Base-by-base conservation (phyloP, 345 rosid genomes). In the Hibiscus mutabilis region DNA sequence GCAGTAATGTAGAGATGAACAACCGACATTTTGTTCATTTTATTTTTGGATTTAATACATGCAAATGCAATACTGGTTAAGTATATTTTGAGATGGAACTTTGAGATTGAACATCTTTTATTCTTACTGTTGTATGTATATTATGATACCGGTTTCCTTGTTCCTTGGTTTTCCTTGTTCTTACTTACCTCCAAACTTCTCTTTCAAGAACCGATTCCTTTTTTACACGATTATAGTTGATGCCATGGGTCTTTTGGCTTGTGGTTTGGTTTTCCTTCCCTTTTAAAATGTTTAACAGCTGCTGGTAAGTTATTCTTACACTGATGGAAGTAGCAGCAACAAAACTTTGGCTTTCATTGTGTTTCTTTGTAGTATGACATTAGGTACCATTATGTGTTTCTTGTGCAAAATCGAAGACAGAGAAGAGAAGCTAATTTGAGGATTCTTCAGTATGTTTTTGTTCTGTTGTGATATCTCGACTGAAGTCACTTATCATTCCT, bases 91-190 rank as follows among this genome's bases (percentile, higher is more conserved):
- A n/a, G 73, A 51, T 42, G 21, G 5, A 62, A 52, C 51, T 29
- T 22, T 49, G 3, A 13, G 65, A 22, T 10, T 56, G 47, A 12
- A 44, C 64, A 1, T 60, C 42, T 60, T 22, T 44, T 62, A 4
- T 31, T 31, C 35, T 5, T 31, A 31, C 35, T 31, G 35, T 31
- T 31, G 13, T 60, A 92, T 97, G 98, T 78, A 80, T 66, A 91
- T 96, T 6, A 88, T 93, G 97, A 82, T 93, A 51, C 96, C 97
- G 10, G 89, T 91, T 72, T 89, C 94, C 60, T 55, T 91, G 40
- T 93, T 86, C 73, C 89, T 93, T 64, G 97, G 97, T 14, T 93
- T 91, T 83, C 73, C 90, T 27, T 27, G 31, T 27, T 27, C 2
- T 27, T 27, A 27, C 31, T 27, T 60, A 31, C 13, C 13, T 42